These are phyloP conservation scores for Corchorus olitorius DNA, from an alignment of 345 rosid species.

Conservation along the genomic window DNA sequence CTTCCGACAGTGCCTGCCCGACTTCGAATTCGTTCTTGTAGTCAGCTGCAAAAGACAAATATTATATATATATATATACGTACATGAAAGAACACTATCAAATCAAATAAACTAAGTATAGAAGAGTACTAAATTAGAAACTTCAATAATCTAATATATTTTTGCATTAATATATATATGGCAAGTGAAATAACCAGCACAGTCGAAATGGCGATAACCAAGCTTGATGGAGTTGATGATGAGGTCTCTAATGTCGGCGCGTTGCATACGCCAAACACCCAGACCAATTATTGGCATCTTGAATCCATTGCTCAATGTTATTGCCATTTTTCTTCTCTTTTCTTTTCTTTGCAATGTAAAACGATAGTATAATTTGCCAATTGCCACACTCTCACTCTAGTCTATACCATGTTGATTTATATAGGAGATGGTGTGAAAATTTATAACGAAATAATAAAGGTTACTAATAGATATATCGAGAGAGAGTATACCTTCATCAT, in stretches of 20 bases:
- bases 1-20: constrained; percentile 73
- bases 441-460: too few relatives aligned
- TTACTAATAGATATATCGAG: too few relatives aligned
- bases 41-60: constrained; percentile 50
- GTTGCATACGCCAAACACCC: constrained; percentile 88
- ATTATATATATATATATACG: too few relatives aligned
- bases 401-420: too few relatives aligned
- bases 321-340: constrained; percentile 38
- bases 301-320: constrained; percentile 76
- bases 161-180: too few relatives aligned
- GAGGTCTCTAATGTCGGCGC: constrained; percentile 61
- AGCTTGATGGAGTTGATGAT: constrained; percentile 68
- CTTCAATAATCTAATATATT: too few relatives aligned
- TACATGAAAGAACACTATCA: too few relatives aligned
- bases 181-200: constrained; percentile 55
- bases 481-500: too few relatives aligned
- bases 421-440: too few relatives aligned
- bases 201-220: constrained; percentile 93
- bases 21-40: constrained; percentile 75
- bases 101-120: too few relatives aligned
- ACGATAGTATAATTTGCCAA: too few relatives aligned
- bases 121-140: too few relatives aligned
- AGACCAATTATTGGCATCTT: constrained; percentile 77
- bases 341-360: not conserved
- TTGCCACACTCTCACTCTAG: not conserved